Conservation (phyloP, 1,284 basidiomycete genomes). For the Hymenochaete sp. region DNA sequence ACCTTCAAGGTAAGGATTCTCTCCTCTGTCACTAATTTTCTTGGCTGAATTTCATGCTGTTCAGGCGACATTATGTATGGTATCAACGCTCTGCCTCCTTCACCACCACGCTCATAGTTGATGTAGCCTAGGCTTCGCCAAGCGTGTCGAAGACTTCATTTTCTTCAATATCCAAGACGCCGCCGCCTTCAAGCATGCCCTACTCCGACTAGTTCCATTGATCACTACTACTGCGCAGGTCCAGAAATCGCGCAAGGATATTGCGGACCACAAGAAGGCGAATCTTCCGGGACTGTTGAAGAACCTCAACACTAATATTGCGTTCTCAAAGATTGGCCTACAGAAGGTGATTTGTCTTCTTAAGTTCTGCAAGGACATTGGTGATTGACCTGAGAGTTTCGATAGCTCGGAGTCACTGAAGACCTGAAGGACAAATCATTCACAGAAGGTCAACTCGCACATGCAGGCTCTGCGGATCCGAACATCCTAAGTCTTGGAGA, state of each 20-base stretch:
- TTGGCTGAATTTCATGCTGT: background rate
- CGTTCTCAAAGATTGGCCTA: constrained; percentile 19
- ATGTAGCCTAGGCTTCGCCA: constrained; percentile 20
- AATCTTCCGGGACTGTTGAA: constrained; percentile 27
- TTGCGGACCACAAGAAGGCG: constrained; percentile 30
- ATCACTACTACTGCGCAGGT: constrained; percentile 27
- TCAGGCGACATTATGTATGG: constrained; percentile 16
- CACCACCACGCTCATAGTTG: no score
- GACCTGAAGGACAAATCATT: constrained; percentile 28
- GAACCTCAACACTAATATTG: constrained; percentile 19
- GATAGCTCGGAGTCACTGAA: constrained; percentile 28
- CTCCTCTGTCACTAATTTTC: background rate
- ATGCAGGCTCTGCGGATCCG: constrained; percentile 19
- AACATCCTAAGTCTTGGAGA: no score
- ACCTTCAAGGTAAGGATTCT: constrained; percentile 15
- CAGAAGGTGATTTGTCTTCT: no score
- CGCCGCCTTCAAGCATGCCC: constrained; percentile 25
- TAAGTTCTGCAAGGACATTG: background rate
- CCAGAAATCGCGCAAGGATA: constrained; percentile 23
- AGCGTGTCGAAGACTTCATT: constrained; percentile 27
- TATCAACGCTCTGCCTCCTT: no score
- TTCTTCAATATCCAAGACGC: constrained; percentile 28
- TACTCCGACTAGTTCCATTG: constrained; percentile 26
- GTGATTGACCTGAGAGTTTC: background rate
- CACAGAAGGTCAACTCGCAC: constrained; percentile 26